Evolutionary conservation across 768 basidiomycete species (phyloP), one percentile per base, ranked within the genome.

Genomic region (Scleroderma bovista): DNA sequence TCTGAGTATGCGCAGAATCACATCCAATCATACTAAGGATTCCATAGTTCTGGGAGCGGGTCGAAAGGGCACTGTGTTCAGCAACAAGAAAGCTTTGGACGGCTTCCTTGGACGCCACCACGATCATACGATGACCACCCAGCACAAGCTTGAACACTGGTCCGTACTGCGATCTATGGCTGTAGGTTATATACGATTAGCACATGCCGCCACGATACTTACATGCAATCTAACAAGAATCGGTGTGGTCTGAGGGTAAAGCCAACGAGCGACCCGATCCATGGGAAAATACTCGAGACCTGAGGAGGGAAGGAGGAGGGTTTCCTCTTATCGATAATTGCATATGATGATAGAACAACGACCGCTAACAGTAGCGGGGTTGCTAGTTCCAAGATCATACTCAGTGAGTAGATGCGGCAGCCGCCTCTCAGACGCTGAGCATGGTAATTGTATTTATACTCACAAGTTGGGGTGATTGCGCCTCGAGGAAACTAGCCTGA

Each of bases 141-240:
- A 64, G 54, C 1, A 50, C 54, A 8, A 63, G n/a, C n/a, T 46
- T 45, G 37, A 54, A 63, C 6, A 51, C 38, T 2, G 55, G 42
- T 9, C 62, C 60, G 3, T 31, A 57, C 32, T 17, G 36, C 6
- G 53, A 13, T 31, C 62, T 63, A 13, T 3, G 19, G 22, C 5
- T 19, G 3, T 19, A 6, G 40, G 26, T 29, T 9, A 29, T 9
- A 29, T 29, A 29, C 26, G 26, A 29, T 9, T 19, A n/a, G n/a
- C n/a, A n/a, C n/a, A n/a, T n/a, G n/a, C n/a, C n/a, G n/a, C n/a
- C n/a, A n/a, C n/a, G n/a, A 19, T 33, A 15, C 44, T 0, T 49
- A 63, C 62, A 51, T 60, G 55, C 62, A 63, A 50, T 31, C 26
- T 3, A 42, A 44, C 9, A 62, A 51, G 41, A 62, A 62, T 0